Evolutionary conservation across 164 flowering plant genomes (phyloP).

Genomic region (Piper betle): DNA sequence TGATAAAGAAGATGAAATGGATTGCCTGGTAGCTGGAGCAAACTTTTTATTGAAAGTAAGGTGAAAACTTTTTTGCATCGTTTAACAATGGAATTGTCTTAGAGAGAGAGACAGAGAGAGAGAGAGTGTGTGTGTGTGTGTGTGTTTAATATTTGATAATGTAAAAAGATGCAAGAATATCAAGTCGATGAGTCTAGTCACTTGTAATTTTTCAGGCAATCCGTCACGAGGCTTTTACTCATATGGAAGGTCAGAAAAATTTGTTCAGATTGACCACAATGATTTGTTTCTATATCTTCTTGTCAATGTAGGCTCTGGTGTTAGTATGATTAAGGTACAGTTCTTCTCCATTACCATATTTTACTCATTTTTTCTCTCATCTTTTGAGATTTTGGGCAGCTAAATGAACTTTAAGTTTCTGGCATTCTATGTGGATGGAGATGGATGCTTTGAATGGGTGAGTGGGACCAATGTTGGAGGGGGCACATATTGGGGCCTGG

Average conservation of each 20-base stretch:
- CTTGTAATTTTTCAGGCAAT: conserved; percentile 47
- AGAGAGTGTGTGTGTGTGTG: too few relatives aligned
- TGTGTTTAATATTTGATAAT: too few relatives aligned
- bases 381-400: neutral
- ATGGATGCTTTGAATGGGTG: too few relatives aligned
- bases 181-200: neutral
- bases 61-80: too few relatives aligned
- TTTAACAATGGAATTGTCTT: neutral
- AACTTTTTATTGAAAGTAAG: conserved; percentile 81
- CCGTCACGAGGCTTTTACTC: conserved; percentile 99
- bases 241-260: conserved; percentile 90
- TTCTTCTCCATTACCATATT: neutral
- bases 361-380: neutral
- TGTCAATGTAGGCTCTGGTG: too few relatives aligned
- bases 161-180: neutral
- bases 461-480: too few relatives aligned
- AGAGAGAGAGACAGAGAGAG: neutral
- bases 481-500: too few relatives aligned
- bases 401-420: neutral
- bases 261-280: conserved; percentile 92
- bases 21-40: conserved; percentile 80
- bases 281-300: conserved; percentile 97
- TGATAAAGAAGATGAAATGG: conserved; percentile 99
- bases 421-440: conserved; percentile 1
- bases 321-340: conserved; percentile 79